phyloP scores from a whole-genome alignment of 2,329 filamentous ascomycete species.

The Neurospora sp. region DNA sequence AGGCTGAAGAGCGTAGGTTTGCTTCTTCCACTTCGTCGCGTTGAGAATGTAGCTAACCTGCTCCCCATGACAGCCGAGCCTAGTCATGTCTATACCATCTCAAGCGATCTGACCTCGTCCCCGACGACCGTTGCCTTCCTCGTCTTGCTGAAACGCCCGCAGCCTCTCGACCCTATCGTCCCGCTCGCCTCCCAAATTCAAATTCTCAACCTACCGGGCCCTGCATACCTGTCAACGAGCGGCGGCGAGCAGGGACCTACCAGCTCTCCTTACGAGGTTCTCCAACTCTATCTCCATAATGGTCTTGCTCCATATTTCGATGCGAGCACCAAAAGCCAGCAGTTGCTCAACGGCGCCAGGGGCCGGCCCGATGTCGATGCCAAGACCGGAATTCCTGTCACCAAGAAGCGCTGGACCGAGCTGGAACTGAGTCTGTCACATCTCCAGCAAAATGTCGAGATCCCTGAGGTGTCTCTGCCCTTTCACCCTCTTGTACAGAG shows the following conservation, averaged over 20 bases:
- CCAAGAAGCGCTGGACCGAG: conserved; percentile 94
- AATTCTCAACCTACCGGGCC: conserved; percentile 83
- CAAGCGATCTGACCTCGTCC: conserved; percentile 71
- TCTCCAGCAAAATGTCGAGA: conserved; percentile 95
- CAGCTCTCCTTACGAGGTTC: conserved; percentile 79
- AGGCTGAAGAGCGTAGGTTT: conserved; percentile 33
- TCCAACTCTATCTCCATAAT: conserved; percentile 86
- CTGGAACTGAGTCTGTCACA: conserved; percentile 84
- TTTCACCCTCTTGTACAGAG: conserved; percentile 83
- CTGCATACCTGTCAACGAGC: conserved; percentile 57
- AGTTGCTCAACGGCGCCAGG: conserved; percentile 54
- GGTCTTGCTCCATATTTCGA: conserved; percentile 95
- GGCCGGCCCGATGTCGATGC: conserved; percentile 77
- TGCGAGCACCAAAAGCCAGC: conserved; percentile 80
- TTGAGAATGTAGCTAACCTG: conserved; percentile 18
- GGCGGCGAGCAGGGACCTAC: conserved; percentile 61
- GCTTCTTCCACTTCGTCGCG: background rate
- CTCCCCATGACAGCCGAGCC: conserved; percentile 12
- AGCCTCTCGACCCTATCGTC: conserved; percentile 73
- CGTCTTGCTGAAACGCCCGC: conserved; percentile 80
- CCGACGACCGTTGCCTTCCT: conserved; percentile 77
- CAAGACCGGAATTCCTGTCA: conserved; percentile 91
- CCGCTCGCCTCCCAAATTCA: conserved; percentile 84
- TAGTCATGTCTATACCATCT: conserved; percentile 67
- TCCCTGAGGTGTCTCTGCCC: conserved; percentile 79